Conservation (phyloP, 1,139 yeast genomes). For the Geotrichum aggregatum region DNA sequence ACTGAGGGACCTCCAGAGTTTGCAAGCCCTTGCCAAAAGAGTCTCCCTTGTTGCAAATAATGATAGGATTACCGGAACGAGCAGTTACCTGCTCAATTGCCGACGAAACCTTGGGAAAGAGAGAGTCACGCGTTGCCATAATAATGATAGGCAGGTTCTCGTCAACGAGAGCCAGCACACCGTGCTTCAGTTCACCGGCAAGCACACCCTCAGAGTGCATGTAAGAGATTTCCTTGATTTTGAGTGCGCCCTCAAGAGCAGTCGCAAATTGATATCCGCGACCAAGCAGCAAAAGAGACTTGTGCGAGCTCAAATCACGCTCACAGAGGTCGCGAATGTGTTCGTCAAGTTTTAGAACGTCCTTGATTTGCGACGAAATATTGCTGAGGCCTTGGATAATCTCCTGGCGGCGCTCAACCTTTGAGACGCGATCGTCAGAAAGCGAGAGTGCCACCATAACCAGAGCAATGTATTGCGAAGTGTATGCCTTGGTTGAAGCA, state of each 20-base stretch:
- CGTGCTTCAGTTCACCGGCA: constrained; percentile 98
- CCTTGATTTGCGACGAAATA: constrained; percentile 81
- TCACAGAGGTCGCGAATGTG: constrained; percentile 74
- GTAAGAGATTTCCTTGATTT: constrained; percentile 95
- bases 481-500: constrained; percentile 98
- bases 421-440: constrained; percentile 85
- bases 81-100: constrained; percentile 97
- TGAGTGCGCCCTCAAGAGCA: constrained; percentile 96
- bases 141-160: constrained; percentile 90
- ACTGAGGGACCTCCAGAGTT: constrained; percentile 82
- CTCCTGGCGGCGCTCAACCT: constrained; percentile 68
- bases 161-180: constrained; percentile 95
- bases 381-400: constrained; percentile 81
- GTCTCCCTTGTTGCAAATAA: constrained; percentile 88
- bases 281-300: constrained; percentile 85
- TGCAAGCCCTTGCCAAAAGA: constrained; percentile 43
- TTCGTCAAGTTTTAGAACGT: constrained; percentile 68
- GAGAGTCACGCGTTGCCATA: constrained; percentile 94
- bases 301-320: constrained; percentile 67
- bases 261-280: constrained; percentile 98
- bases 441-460: constrained; percentile 94
- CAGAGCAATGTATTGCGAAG: constrained; percentile 95
- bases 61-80: constrained; percentile 94
- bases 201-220: constrained; percentile 99
- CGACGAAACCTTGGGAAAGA: constrained; percentile 93